Evolutionary conservation across 1,284 basidiomycete genomes (phyloP).

Genomic region (Ustilago nuda): DNA sequence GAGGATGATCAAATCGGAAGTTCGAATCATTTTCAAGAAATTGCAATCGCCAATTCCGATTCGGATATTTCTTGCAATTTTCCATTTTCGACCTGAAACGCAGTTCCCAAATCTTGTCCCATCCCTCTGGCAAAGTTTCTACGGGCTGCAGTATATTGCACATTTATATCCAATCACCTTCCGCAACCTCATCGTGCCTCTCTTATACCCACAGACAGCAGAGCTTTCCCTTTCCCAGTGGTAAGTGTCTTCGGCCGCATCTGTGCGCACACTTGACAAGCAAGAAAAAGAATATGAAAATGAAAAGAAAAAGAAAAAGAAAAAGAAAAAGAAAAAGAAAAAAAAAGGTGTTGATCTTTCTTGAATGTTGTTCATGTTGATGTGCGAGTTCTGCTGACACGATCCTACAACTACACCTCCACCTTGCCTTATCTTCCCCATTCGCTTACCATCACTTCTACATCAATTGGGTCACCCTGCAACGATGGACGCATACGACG

Average conservation of each 20-base stretch:
- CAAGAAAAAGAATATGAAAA: background rate
- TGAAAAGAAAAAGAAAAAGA: no score
- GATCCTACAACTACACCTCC: background rate
- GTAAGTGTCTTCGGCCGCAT: constrained; percentile 11
- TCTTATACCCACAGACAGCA: background rate
- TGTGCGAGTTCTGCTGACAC: constrained; percentile 8
- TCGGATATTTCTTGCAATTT: no score
- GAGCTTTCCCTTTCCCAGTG: constrained; percentile 3
- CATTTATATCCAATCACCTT: background rate
- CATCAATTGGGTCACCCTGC: background rate
- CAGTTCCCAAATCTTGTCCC: background rate
- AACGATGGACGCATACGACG: constrained; percentile 19
- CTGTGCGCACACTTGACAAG: background rate
- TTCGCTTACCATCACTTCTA: background rate
- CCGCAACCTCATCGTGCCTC: background rate
- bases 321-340: no score
- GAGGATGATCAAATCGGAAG: no score
- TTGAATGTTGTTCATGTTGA: background rate
- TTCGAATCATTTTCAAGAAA: no score
- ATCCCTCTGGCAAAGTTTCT: constrained; percentile 14
- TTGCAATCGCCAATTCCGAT: no score
- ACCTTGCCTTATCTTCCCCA: background rate
- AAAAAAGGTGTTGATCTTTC: constrained; percentile 22
- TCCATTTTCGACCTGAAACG: no score
- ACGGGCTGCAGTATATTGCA: constrained; percentile 27